Evolutionary conservation across 176 grass and related monocot species (phyloP), one percentile per base, ranked within the genome.

Genomic region (Coix lacrymajobi): DNA sequence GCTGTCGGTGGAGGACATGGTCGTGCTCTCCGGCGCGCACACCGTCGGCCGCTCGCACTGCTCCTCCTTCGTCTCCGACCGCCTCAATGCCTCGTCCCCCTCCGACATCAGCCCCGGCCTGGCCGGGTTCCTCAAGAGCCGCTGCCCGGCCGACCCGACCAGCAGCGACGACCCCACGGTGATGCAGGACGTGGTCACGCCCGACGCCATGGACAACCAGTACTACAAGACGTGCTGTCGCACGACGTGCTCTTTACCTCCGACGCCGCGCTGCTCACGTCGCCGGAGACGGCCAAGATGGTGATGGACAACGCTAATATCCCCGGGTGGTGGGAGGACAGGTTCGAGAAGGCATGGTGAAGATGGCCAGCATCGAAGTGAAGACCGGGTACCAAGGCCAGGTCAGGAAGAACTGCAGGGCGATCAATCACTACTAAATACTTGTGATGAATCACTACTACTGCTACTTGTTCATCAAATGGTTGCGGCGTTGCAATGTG

Each of bases 11-110:
- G 83, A 91, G 57, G 91, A 97, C 85, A 82, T 93, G 81, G 91
- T 92, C 14, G 73, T 88, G 9, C 84, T 97, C 44, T 97, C 86
- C 0, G 84, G 94, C 25, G 89, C 94, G 0, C 94, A 97, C 69
- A 91, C 91, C 20, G n/a, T 93, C 9, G 94, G 94, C 2, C 28
- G 84, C 11, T 88, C 86, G 0, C 91, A 69, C 24, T 97, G 94
- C 80, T 19, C 9, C 0, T 87, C 76, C 65, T 97, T 97, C 81
- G 70, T 67, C 15, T 3, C 78, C 63, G 78, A 80, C 19, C 78
- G 78, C 43, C 78, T 80, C 44, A 45, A 22, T 7, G 62, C 52
- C 22, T 57, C 52, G 22, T 20, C 25, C 0, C 78, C 63, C 63
- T 80, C 78, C 22, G 78, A 80, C 78, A 80, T 80, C 44, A 52